Evolutionary conservation across 352 stramenopile species (phyloP), one percentile per base, ranked within the genome.

Genomic region (Pythium periplocum): DNA sequence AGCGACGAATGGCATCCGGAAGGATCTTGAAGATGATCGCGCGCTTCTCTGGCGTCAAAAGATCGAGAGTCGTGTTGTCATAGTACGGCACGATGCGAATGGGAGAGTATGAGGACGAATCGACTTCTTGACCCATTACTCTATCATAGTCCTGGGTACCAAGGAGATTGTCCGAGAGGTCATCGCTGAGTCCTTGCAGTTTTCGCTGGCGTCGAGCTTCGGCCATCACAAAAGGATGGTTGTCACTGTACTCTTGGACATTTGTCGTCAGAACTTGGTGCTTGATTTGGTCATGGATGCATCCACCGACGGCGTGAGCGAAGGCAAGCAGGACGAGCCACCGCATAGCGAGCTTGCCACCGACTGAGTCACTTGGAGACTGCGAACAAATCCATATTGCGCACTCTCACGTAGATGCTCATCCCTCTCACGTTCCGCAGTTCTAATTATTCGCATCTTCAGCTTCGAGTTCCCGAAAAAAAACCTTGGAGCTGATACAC

Each of bases 21-120:
- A 93, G 73, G 47, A 92, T 75, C 48, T 75, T 62, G n/a, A 69
- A 58, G 7, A 92, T 56, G 10, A 77, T 40, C 6, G 58, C 39
- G 3, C 64, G 68, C 43, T 90, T 70, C 6, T 41, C 66, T 2
- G 56, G 32, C 0, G 72, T 44, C 0, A 92, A 53, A 6, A 53
- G 35, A 33, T 50, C 56, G 35, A 92, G 59, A n/a, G 61, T 84
- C 6, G 57, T 33, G 9, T 75, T 69, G 52, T 92, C 77, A 49
- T 83, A 87, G 55, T 86, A 79, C 1, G 78, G 68, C 1, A 71
- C 87, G 54, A 89, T 86, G 1, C 78, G 75, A 37, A 89, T 84
- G 1, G 76, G 53, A 7, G 73, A 36, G 46, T 86, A 90, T 1
- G 54, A 32, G 1, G 55, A 31, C 2, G 39, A 39, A 10, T 66